Conservation (phyloP, 2,329 filamentous ascomycete genomes). For the Fusarium sororula region DNA sequence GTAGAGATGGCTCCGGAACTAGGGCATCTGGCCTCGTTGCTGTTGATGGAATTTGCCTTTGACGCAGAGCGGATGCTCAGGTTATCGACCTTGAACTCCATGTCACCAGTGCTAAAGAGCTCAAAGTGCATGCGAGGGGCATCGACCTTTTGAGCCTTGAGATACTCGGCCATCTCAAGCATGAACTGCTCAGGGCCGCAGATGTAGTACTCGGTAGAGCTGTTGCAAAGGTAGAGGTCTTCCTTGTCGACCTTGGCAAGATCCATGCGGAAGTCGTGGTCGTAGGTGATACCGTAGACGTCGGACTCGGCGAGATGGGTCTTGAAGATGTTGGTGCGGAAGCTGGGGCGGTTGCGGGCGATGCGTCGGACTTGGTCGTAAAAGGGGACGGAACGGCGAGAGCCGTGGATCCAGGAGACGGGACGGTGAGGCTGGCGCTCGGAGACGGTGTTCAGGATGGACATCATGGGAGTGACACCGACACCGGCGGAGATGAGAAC, state of each 20-base stretch:
- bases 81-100: slow-evolving; percentile 49
- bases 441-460: slow-evolving; percentile 66
- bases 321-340: slow-evolving; percentile 59
- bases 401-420: slow-evolving; percentile 69
- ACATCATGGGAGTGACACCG: slow-evolving; percentile 67
- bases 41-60: slow-evolving; percentile 18
- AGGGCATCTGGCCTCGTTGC: slow-evolving; percentile 25
- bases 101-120: slow-evolving; percentile 57
- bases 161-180: slow-evolving; percentile 57
- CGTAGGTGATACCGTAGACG: slow-evolving; percentile 54
- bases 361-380: slow-evolving; percentile 60
- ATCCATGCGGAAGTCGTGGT: slow-evolving; percentile 55
- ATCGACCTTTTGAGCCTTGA: slow-evolving; percentile 53
- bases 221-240: slow-evolving; percentile 57
- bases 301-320: slow-evolving; percentile 58
- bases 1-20: slow-evolving; percentile 28
- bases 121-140: slow-evolving; percentile 55
- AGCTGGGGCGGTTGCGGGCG: slow-evolving; percentile 48
- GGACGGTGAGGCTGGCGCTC: slow-evolving; percentile 56
- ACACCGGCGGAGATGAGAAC: slow-evolving; percentile 71
- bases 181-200: slow-evolving; percentile 66
- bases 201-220: slow-evolving; percentile 62
- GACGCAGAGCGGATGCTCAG: slow-evolving; percentile 42
- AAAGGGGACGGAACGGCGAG: slow-evolving; percentile 62
- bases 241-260: slow-evolving; percentile 54